Conservation (phyloP, 805 yeast genomes). For the Hemisphaericaspora nanyangensis region DNA sequence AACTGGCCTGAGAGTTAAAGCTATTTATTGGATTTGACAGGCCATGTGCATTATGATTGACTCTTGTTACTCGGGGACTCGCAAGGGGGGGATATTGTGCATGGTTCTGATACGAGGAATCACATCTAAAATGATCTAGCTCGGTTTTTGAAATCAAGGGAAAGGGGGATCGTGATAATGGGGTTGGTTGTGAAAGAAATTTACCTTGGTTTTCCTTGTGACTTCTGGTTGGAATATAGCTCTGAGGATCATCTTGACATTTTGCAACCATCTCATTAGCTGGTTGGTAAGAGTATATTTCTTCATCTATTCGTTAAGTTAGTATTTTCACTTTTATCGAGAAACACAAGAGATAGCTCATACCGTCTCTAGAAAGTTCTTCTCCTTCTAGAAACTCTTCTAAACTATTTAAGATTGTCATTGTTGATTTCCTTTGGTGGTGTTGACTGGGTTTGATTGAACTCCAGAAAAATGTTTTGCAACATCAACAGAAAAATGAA, state of each 20-base stretch:
- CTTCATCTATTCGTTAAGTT: neutral
- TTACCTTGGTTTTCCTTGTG: neutral
- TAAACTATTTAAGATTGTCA: conserved; percentile 6
- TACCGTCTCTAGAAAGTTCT: conserved; percentile 4
- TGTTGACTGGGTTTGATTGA: neutral
- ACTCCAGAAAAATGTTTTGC: conserved; percentile 4
- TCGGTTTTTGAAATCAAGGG: neutral
- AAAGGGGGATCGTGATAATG: neutral
- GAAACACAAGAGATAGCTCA: neutral
- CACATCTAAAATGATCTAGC: conserved; percentile 1
- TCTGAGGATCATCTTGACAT: too few species aligned
- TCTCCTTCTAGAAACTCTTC: conserved; percentile 4
- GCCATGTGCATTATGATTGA: too few species aligned
- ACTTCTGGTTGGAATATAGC: too few species aligned
- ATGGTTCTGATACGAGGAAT: neutral
- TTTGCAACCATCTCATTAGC: neutral
- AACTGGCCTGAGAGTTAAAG: too few species aligned
- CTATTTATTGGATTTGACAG: too few species aligned
- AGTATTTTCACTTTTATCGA: too few species aligned
- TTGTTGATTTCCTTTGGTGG: neutral
- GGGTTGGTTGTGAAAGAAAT: neutral
- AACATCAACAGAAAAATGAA: conserved; percentile 1
- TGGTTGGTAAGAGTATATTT: neutral
- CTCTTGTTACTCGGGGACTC: neutral
- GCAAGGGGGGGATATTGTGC: neutral